phyloP scores from a whole-genome alignment of 176 grass and related monocot genomes.

The Carex scoparia region DNA sequence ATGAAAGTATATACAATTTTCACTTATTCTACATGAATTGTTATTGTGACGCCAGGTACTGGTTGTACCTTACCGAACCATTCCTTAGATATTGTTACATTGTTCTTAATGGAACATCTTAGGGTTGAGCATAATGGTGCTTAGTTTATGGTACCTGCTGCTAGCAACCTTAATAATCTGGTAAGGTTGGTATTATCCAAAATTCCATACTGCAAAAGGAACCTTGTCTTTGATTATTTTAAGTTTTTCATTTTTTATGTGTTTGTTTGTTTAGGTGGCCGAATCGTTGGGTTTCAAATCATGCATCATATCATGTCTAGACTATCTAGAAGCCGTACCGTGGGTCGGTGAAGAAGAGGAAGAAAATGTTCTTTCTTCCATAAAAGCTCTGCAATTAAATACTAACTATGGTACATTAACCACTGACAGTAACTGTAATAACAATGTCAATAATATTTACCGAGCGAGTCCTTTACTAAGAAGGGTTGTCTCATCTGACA shows the following conservation, averaged over 20 bases:
- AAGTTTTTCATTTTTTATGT: neutral
- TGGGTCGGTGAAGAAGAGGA: constrained; percentile 79
- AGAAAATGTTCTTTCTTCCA: constrained; percentile 51
- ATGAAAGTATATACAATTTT: neutral
- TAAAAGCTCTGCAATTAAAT: constrained; percentile 41
- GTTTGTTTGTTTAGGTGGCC: constrained; percentile 44
- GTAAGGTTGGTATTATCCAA: neutral
- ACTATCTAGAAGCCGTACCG: constrained; percentile 83
- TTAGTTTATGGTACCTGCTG: neutral
- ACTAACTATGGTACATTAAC: neutral
- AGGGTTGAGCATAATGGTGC: neutral
- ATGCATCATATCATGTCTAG: constrained; percentile 72
- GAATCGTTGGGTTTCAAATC: constrained; percentile 53
- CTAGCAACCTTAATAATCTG: constrained; percentile 5
- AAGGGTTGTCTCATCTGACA: constrained; percentile 55
- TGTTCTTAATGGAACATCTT: neutral
- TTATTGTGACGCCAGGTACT: neutral
- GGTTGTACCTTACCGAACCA: neutral
- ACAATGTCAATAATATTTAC: constrained; percentile 23
- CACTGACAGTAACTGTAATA: neutral
- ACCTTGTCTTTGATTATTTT: neutral
- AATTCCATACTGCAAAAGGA: constrained; percentile 2
- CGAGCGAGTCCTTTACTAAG: constrained; percentile 49
- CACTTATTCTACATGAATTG: neutral
- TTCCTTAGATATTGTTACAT: neutral